phyloP scores from a whole-genome alignment of 257 asterid species.

The Anisodus acutangulus region DNA sequence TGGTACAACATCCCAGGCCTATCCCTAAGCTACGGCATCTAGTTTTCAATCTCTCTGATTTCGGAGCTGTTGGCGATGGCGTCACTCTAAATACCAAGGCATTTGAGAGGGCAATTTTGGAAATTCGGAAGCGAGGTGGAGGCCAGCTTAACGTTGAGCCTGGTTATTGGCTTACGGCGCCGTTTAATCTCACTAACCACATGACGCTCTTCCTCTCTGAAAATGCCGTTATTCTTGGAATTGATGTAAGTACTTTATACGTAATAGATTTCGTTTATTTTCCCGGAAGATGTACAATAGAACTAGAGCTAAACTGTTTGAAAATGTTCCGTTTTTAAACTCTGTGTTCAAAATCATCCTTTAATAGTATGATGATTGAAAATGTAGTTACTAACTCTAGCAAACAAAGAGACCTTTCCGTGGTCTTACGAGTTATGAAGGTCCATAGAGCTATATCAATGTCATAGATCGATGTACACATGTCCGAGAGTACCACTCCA shows the following conservation, averaged over 20 bases:
- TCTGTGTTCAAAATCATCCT: not conserved
- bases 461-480: not conserved
- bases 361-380: not conserved
- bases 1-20: constrained; percentile 51
- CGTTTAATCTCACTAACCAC: constrained; percentile 88
- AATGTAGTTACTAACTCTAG: not conserved
- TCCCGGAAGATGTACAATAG: not conserved
- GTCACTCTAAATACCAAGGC: constrained; percentile 67
- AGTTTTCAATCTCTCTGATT: constrained; percentile 71
- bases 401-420: not conserved
- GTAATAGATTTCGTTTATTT: not conserved
- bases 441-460: not conserved
- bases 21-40: constrained; percentile 71
- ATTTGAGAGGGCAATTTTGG: constrained; percentile 75
- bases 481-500: not conserved
- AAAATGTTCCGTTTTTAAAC: not conserved
- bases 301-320: not conserved
- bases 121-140: constrained; percentile 67
- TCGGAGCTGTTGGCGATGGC: constrained; percentile 93
- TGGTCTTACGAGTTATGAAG: not conserved
- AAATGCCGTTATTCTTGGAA: constrained; percentile 80
- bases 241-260: constrained; percentile 56
- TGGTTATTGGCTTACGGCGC: constrained; percentile 91
- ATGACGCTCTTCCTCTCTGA: constrained; percentile 76
- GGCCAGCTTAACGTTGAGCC: constrained; percentile 88